Evolutionary conservation across 768 basidiomycete species (phyloP).

Genomic region (Mrakia hoshinonis): DNA sequence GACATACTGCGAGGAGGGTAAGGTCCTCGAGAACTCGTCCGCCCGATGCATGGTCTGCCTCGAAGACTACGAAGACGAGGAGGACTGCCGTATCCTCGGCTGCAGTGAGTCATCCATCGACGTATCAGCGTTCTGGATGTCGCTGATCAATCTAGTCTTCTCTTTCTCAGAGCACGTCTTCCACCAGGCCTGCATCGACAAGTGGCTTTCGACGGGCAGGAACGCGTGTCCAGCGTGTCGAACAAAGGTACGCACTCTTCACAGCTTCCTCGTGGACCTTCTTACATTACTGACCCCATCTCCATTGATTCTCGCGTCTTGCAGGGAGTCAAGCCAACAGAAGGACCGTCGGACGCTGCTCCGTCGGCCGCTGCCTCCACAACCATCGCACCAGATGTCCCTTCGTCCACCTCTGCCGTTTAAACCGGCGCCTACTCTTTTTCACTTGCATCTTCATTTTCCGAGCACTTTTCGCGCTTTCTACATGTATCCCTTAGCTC

Average conservation of each 20-base stretch:
- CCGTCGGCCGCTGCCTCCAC: background rate
- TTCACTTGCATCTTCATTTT: background rate
- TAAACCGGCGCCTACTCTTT: background rate
- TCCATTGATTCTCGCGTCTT: background rate
- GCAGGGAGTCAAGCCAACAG: background rate
- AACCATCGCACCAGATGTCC: background rate
- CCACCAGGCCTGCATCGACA: conserved; percentile 76
- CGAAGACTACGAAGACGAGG: conserved; percentile 69
- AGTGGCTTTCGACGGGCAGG: conserved; percentile 70
- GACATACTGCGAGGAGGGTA: conserved; percentile 54
- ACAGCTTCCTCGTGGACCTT: background rate
- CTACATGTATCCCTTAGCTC: background rate
- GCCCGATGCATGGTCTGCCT: conserved; percentile 65
- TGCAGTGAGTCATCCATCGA: conserved; percentile 49
- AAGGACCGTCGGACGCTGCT: background rate
- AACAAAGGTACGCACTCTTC: conserved; percentile 34
- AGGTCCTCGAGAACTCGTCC: conserved; percentile 64
- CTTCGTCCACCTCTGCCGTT: background rate
- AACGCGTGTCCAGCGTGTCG: conserved; percentile 93
- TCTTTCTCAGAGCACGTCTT: conserved; percentile 57
- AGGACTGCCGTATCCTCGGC: conserved; percentile 67
- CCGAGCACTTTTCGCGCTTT: background rate
- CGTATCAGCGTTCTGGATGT: background rate
- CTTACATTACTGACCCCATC: no score
- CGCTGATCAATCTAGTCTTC: background rate